These are phyloP conservation scores for Fusarium redolens DNA, from an alignment of 2,329 filamentous ascomycete species.

Conservation along the genomic window DNA sequence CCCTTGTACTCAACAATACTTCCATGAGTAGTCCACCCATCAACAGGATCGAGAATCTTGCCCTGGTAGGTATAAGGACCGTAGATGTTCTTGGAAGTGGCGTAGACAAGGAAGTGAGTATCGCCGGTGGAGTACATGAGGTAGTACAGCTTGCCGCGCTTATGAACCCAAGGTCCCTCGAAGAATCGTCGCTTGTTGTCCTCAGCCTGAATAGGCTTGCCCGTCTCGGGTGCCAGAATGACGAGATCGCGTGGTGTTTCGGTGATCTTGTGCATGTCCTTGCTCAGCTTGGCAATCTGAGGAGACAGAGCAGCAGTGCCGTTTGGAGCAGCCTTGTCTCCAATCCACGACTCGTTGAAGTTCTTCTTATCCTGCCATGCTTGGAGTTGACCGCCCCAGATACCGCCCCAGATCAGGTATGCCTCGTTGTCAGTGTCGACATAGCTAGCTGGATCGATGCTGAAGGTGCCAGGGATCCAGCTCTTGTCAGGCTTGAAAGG, in stretches of 20 bases:
- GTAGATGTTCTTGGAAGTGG: constrained; percentile 8
- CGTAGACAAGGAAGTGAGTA: constrained; percentile 14
- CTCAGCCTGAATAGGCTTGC: constrained; percentile 10
- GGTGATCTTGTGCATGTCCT: constrained; percentile 18
- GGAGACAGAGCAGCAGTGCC: constrained; percentile 3
- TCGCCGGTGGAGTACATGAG: constrained; percentile 19
- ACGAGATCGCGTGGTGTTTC: constrained; percentile 18
- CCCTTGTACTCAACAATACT: constrained; percentile 21
- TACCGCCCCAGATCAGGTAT: constrained; percentile 5
- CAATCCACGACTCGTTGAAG: constrained; percentile 8
- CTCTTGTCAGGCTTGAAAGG: constrained; percentile 23
- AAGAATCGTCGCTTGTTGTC: constrained; percentile 14
- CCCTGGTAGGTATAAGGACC: constrained; percentile 23
- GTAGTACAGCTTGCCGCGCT: constrained; percentile 20
- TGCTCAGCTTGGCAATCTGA: constrained; percentile 18
- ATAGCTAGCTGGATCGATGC: constrained; percentile 15
- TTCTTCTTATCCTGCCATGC: constrained; percentile 16
- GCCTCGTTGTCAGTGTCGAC: neutral
- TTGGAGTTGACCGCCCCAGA: constrained; percentile 16
- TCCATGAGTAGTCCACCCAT: constrained; percentile 20
- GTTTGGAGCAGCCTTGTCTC: constrained; percentile 6
- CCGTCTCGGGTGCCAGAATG: constrained; percentile 12
- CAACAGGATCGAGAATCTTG: constrained; percentile 8
- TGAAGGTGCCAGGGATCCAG: constrained; percentile 19
- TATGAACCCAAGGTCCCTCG: constrained; percentile 7